Conservation (phyloP, 2,329 filamentous ascomycete genomes). For the Amauroascus niger region DNA sequence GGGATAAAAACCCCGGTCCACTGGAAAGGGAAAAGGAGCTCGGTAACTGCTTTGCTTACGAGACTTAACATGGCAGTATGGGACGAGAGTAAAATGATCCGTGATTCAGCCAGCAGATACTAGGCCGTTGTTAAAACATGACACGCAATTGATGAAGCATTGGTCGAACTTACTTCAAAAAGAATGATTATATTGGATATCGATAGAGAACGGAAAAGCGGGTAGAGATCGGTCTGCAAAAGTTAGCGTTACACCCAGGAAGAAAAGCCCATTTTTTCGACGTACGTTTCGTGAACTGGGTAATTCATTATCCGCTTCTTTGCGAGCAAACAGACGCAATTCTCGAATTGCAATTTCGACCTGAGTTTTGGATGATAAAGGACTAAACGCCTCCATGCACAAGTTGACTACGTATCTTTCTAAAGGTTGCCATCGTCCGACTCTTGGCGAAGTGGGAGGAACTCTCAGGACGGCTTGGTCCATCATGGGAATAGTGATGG, state of each 20-base stretch:
- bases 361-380: slow-evolving; percentile 87
- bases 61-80: slow-evolving; percentile 95
- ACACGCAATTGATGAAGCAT: neutral
- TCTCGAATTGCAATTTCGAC: slow-evolving; percentile 87
- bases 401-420: slow-evolving; percentile 96
- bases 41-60: slow-evolving; percentile 76
- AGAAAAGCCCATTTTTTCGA: slow-evolving; percentile 5
- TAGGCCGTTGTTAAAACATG: slow-evolving; percentile 17
- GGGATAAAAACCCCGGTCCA: slow-evolving; percentile 95
- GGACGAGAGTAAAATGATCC: slow-evolving; percentile 91
- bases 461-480: slow-evolving; percentile 75
- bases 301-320: slow-evolving; percentile 85
- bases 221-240: slow-evolving; percentile 67
- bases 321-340: slow-evolving; percentile 80
- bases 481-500: slow-evolving; percentile 89
- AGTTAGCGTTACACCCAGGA: slow-evolving; percentile 8
- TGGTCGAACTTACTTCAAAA: slow-evolving; percentile 51
- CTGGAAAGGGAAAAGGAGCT: slow-evolving; percentile 77
- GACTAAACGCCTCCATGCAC: slow-evolving; percentile 87
- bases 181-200: slow-evolving; percentile 86
- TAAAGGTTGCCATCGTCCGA: slow-evolving; percentile 90
- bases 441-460: slow-evolving; percentile 75
- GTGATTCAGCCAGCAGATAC: slow-evolving; percentile 82
- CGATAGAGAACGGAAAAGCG: slow-evolving; percentile 79
- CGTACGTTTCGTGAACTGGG: slow-evolving; percentile 68